Evolutionary conservation across 2,329 filamentous ascomycete genomes (phyloP).

Genomic region (Aspergillus aculeatinus): DNA sequence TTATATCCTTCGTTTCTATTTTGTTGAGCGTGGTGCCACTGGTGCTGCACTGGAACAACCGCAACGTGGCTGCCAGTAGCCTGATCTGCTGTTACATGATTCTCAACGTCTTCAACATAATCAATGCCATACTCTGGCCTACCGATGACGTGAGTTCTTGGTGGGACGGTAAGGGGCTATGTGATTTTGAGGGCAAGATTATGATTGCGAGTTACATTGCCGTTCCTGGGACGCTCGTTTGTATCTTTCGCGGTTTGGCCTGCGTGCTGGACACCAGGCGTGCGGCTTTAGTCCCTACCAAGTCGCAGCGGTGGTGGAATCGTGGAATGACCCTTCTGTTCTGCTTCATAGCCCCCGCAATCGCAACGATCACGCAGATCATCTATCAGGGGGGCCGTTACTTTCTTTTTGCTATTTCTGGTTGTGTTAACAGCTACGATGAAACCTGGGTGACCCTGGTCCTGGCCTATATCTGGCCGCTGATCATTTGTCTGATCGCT

Average conservation of each 20-base stretch:
- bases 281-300: conserved; percentile 52
- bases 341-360: conserved; percentile 56
- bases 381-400: conserved; percentile 61
- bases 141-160: conserved; percentile 54
- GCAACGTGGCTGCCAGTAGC: conserved; percentile 59
- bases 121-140: conserved; percentile 66
- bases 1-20: conserved; percentile 51
- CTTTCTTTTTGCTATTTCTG: conserved; percentile 57
- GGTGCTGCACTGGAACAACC: conserved; percentile 59
- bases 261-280: conserved; percentile 60
- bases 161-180: conserved; percentile 61
- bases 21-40: conserved; percentile 58
- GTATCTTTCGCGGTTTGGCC: conserved; percentile 62
- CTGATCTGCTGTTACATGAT: conserved; percentile 58
- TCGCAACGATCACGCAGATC: conserved; percentile 59
- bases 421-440: conserved; percentile 57
- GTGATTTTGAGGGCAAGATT: conserved; percentile 64
- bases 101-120: conserved; percentile 57
- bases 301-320: conserved; percentile 48
- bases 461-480: conserved; percentile 57
- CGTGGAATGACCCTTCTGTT: conserved; percentile 54
- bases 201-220: conserved; percentile 54
- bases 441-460: conserved; percentile 58
- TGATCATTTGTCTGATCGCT: conserved; percentile 54
- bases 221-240: conserved; percentile 53